These are phyloP conservation scores for Pelargonium australe DNA, from an alignment of 441 rosid species.

Conservation along the genomic window DNA sequence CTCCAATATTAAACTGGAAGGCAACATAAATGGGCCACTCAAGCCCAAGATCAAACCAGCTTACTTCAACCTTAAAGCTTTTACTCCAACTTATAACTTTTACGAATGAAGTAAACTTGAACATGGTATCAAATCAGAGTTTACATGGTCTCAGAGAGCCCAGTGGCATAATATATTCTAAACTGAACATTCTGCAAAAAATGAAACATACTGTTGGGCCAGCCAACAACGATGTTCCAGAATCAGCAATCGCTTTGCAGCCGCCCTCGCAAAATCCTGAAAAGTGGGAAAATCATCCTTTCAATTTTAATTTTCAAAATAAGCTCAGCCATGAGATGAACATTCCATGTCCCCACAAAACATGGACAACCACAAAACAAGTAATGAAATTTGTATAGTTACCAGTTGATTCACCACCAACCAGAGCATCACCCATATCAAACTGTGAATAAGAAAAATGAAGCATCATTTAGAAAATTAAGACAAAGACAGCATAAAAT, in stretches of 20 bases:
- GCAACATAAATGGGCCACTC: constrained; percentile 3
- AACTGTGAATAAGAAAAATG: constrained; percentile 36
- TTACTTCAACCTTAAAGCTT: not conserved
- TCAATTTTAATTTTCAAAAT: not conserved
- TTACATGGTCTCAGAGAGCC: no score
- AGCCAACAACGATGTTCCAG: constrained; percentile 74
- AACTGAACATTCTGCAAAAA: no score
- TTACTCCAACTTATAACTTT: no score
- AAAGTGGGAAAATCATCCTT: not conserved
- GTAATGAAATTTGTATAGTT: not conserved
- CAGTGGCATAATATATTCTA: no score
- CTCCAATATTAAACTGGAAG: not conserved
- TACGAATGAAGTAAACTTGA: no score
- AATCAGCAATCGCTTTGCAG: constrained; percentile 77
- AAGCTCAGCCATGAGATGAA: not conserved
- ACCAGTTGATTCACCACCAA: constrained; percentile 56
- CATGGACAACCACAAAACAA: not conserved
- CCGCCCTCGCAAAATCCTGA: constrained; percentile 55
- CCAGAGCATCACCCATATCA: constrained; percentile 57
- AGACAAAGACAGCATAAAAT: not conserved
- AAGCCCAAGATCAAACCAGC: not conserved
- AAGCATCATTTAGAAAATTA: constrained; percentile 10
- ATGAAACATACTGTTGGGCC: constrained; percentile 57
- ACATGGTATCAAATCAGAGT: no score
- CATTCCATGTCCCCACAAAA: not conserved